Percentiles rank a stretch among this genome's conserved stretches.
phyloP scores from a whole-genome alignment of 2,329 filamentous ascomycete species.

The Penicillium sp. region DNA sequence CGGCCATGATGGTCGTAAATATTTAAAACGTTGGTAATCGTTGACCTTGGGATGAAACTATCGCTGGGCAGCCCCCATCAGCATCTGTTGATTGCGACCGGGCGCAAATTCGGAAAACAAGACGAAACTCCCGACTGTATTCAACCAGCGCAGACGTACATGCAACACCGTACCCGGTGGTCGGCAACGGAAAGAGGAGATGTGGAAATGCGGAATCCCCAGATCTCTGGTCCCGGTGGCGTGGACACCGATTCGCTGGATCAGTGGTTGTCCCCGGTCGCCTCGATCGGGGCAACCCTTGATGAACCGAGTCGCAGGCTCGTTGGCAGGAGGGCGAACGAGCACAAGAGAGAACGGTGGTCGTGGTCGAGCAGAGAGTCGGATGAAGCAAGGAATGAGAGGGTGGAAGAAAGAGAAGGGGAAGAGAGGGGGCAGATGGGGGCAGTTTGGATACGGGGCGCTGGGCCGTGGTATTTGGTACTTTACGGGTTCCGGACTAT shows the following conservation, averaged over 20 bases:
- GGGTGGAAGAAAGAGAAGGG: not conserved
- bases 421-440: constrained; percentile 11
- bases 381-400: not conserved
- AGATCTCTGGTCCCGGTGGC: no score
- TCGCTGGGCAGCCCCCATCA: constrained; percentile 11
- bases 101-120: not conserved
- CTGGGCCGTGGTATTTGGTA: constrained; percentile 4
- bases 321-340: not conserved
- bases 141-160: no score
- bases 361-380: not conserved
- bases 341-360: not conserved
- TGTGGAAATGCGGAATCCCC: not conserved
- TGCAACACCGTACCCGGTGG: no score
- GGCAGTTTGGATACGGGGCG: constrained; percentile 6
- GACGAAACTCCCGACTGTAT: no score
- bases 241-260: no score
- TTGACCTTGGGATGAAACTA: constrained; percentile 2
- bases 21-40: no score
- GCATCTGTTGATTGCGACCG: constrained; percentile 1
- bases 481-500: no score
- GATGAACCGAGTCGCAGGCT: no score
- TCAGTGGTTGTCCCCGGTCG: no score
- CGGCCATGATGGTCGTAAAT: constrained; percentile 45
- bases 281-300: no score
- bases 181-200: no score